Evolutionary conservation across 495 filamentous ascomycete species (phyloP).

Genomic region (Aspergillus cristatus): DNA sequence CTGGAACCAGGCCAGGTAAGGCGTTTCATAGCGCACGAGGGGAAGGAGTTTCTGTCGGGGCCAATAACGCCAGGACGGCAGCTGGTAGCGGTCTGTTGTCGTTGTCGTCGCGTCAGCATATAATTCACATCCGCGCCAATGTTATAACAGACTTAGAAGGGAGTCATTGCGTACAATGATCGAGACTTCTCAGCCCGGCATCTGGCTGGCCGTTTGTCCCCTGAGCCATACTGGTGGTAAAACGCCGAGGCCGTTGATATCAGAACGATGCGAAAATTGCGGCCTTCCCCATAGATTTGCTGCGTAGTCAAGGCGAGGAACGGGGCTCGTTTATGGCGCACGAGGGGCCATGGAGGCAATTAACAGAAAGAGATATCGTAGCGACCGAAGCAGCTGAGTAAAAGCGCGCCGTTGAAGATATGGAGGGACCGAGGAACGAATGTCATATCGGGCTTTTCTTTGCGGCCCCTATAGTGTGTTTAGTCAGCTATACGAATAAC

Average conservation of each 20-base stretch:
- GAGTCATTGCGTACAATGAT: conserved; percentile 56
- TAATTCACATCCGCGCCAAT: too few relatives aligned
- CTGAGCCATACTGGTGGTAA: conserved; percentile 27
- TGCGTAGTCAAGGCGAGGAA: background rate
- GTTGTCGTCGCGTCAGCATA: conserved; percentile 4
- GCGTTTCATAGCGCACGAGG: conserved; percentile 89
- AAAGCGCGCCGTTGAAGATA: too few relatives aligned
- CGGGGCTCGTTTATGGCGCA: too few relatives aligned
- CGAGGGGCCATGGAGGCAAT: too few relatives aligned
- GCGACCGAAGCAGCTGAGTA: too few relatives aligned
- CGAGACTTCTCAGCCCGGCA: conserved; percentile 60
- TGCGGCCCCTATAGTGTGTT: too few relatives aligned
- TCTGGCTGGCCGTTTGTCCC: conserved; percentile 42
- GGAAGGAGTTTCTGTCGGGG: conserved; percentile 75
- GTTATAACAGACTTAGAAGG: conserved; percentile 3
- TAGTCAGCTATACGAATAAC: too few relatives aligned
- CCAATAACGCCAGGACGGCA: conserved; percentile 84
- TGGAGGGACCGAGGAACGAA: too few relatives aligned
- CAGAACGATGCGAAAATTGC: conserved; percentile 6
- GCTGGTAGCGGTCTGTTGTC: conserved; percentile 61
- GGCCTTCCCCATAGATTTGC: conserved; percentile 14
- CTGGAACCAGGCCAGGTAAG: conserved; percentile 82
- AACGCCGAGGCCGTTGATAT: conserved; percentile 17
- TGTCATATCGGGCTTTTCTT: too few relatives aligned
- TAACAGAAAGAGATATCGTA: too few relatives aligned